phyloP scores from a whole-genome alignment of 2,329 filamentous ascomycete species.

The Trichoderma gracile region DNA sequence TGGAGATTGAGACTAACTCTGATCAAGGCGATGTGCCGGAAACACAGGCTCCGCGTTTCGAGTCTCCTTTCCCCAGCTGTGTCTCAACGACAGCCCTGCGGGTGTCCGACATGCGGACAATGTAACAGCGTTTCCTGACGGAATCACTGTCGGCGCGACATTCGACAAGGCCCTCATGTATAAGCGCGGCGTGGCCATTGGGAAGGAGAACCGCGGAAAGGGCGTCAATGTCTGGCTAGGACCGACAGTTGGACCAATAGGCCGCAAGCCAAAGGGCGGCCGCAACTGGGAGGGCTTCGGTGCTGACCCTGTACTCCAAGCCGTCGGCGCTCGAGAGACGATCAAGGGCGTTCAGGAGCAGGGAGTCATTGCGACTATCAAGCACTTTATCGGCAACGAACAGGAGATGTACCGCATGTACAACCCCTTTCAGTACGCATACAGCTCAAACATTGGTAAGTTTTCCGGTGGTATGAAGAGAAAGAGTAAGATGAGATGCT shows the following conservation, averaged over 20 bases:
- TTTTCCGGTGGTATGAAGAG: not conserved
- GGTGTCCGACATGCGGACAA: constrained; percentile 74
- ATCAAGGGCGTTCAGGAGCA: constrained; percentile 69
- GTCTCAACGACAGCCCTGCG: constrained; percentile 69
- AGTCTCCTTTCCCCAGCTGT: constrained; percentile 71
- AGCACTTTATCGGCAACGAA: constrained; percentile 58
- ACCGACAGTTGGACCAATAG: constrained; percentile 69
- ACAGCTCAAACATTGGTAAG: constrained; percentile 74
- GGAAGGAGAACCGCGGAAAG: constrained; percentile 71
- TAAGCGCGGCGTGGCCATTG: constrained; percentile 65
- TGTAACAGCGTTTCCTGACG: constrained; percentile 74
- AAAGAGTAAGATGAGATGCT: not conserved
- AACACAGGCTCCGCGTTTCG: constrained; percentile 72
- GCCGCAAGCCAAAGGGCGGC: constrained; percentile 70
- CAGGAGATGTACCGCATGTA: constrained; percentile 67
- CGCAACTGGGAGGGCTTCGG: constrained; percentile 78
- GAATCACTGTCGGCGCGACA: constrained; percentile 74
- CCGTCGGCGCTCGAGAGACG: constrained; percentile 72
- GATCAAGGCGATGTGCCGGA: constrained; percentile 64
- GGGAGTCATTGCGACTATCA: constrained; percentile 58
- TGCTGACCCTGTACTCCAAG: constrained; percentile 71
- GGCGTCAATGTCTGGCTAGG: constrained; percentile 71
- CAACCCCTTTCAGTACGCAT: constrained; percentile 51
- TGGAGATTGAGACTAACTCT: not conserved
- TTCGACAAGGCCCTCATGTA: constrained; percentile 74